These are phyloP conservation scores for Penicillium alfredii DNA, from an alignment of 495 filamentous ascomycete species.

Conservation along the genomic window DNA sequence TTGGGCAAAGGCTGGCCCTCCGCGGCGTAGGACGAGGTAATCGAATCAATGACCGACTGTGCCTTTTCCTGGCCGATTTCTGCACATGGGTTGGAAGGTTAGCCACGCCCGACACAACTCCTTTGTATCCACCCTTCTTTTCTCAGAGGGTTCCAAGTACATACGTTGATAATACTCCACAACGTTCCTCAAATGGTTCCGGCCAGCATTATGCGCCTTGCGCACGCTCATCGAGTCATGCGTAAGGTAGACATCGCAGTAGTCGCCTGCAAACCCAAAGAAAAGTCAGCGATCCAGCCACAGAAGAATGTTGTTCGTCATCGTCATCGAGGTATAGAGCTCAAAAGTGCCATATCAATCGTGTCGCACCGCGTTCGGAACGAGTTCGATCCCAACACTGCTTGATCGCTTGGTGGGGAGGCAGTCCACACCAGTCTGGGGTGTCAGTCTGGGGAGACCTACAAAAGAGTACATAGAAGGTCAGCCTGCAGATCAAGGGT, in stretches of 20 bases:
- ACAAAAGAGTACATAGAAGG: slow-evolving; percentile 60
- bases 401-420: too few species aligned
- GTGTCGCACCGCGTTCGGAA: slow-evolving; percentile 9
- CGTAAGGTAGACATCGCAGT: slow-evolving; percentile 99
- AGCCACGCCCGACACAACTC: background rate
- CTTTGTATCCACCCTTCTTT: too few species aligned
- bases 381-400: too few species aligned
- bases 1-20: slow-evolving; percentile 83
- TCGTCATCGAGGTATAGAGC: slow-evolving; percentile 1
- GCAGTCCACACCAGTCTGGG: too few species aligned
- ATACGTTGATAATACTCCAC: slow-evolving; percentile 96
- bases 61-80: slow-evolving; percentile 99
- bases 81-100: slow-evolving; percentile 30
- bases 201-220: slow-evolving; percentile 93
- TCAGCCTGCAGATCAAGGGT: slow-evolving; percentile 38
- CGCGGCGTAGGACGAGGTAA: slow-evolving; percentile 89
- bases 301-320: slow-evolving; percentile 5
- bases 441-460: too few species aligned
- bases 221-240: slow-evolving; percentile 99
- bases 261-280: slow-evolving; percentile 65
- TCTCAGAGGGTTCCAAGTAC: too few species aligned
- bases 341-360: slow-evolving; percentile 1
- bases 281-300: slow-evolving; percentile 7
- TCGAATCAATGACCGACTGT: slow-evolving; percentile 94
- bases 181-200: slow-evolving; percentile 95